Evolutionary conservation across 2,329 filamentous ascomycete species (phyloP).

Genomic region (Xylaria arbuscula): DNA sequence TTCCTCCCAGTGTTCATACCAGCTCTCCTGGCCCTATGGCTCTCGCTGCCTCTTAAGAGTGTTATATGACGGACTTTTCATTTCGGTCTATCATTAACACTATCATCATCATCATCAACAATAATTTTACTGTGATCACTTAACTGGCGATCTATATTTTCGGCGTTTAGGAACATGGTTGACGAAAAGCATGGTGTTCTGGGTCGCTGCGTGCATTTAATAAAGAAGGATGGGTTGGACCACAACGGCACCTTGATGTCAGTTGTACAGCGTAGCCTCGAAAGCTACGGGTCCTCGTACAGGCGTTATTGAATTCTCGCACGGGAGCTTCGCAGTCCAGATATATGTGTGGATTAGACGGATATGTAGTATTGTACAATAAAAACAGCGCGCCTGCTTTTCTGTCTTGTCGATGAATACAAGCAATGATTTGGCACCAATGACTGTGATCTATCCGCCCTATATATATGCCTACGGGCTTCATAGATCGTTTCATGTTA

Average conservation of each 20-base stretch:
- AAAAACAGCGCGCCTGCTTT: slow-evolving; percentile 36
- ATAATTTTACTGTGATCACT: slow-evolving; percentile 20
- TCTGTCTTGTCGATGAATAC: neutral
- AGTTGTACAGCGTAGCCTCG: slow-evolving; percentile 2
- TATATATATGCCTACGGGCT: neutral
- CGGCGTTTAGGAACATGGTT: slow-evolving; percentile 40
- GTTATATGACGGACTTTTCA: slow-evolving; percentile 1
- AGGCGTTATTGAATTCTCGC: slow-evolving; percentile 29
- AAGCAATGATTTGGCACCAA: neutral
- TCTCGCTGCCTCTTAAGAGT: slow-evolving; percentile 58
- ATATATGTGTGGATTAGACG: slow-evolving; percentile 26
- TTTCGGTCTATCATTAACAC: neutral
- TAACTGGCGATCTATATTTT: slow-evolving; percentile 35
- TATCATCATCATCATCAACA: slow-evolving; percentile 6
- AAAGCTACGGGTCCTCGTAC: slow-evolving; percentile 2
- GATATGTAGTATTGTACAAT: slow-evolving; percentile 42
- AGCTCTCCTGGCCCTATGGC: slow-evolving; percentile 64
- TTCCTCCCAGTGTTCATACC: slow-evolving; percentile 60
- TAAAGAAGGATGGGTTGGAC: slow-evolving; percentile 24
- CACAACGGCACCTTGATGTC: slow-evolving; percentile 3
- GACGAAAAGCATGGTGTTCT: slow-evolving; percentile 50
- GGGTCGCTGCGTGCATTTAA: slow-evolving; percentile 37
- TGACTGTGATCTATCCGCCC: neutral
- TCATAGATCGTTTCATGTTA: neutral
- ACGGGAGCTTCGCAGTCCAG: slow-evolving; percentile 30